Evolutionary conservation across 2,329 filamentous ascomycete species (phyloP), one percentile per base, ranked within the genome.

Genomic region (Epichloe coenophiala): DNA sequence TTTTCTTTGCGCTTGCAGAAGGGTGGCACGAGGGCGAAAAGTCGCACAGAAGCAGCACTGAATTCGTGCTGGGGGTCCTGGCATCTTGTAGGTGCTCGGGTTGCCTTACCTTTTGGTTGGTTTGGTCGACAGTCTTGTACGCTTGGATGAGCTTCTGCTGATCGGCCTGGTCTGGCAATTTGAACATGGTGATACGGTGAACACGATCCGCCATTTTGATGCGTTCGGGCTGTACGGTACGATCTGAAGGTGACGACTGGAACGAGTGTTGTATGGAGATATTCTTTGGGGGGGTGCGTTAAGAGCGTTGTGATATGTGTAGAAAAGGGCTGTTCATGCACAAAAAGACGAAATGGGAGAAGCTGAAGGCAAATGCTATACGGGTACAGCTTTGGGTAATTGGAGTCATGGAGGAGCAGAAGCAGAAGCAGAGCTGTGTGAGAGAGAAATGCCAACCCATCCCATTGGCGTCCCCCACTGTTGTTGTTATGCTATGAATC

Each of bases 151-250:
- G 57, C 59, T 63, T 65, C 57, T 68, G 53, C 59, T 71, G 71
- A 55, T 71, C 65, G 43, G 67, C 71, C 51, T 62, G 58, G 44
- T 68, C 66, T 21, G 72, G 69, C 38, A 76, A 57, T 66, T 77
- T 77, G 70, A 77, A 77, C 68, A 77, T 68, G 55, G 75, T 77
- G 37, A 74, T 61, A 49, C 75, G 68, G 59, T 73, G 68, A 53
- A 77, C 63, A 45, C 65, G 68, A 55, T 62, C 61, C 17, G 68
- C 63, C 71, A 75, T 60, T 23, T 48, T 55, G 54, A 45, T 19
- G 40, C 46, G 4, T 48, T 31, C 12, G 27, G 19, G 27, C 11
- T 54, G 23, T 48, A 23, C 31, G 6, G 35, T 41, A 17, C 17
- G 17, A 17, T 17, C 17, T 38, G 17, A 17, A 12, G 47, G 44